phyloP scores from a whole-genome alignment of 179 eudicot species.

The Carnegiea gigantea region DNA sequence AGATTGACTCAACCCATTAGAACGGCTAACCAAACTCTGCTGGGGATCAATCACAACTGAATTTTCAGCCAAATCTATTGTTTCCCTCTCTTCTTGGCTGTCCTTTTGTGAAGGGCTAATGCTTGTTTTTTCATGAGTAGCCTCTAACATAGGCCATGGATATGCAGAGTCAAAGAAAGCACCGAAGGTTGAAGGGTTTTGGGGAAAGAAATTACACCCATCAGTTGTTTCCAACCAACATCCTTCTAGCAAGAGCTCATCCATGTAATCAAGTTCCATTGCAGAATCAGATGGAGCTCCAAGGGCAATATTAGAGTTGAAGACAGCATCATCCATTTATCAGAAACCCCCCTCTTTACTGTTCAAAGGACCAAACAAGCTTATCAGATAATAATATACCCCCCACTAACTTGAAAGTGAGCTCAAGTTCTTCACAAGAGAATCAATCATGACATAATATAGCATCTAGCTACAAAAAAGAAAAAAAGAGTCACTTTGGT shows the following conservation, averaged over 20 bases:
- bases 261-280: constrained; percentile 85
- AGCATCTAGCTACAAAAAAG: constrained; percentile 18
- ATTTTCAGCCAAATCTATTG: constrained; percentile 35
- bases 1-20: constrained; percentile 22
- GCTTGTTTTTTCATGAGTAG: constrained; percentile 22
- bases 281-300: constrained; percentile 45
- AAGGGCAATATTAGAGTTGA: constrained; percentile 42
- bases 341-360: constrained; percentile 11
- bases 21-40: constrained; percentile 20
- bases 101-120: constrained; percentile 32
- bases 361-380: constrained; percentile 21
- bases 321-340: constrained; percentile 64
- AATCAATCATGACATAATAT: constrained; percentile 28
- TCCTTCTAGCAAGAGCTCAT: constrained; percentile 75
- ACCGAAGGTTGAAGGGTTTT: constrained; percentile 38
- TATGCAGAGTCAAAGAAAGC: constrained; percentile 55
- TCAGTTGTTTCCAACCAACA: constrained; percentile 75
- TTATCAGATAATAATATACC: constrained; percentile 29
- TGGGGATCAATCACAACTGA: constrained; percentile 35
- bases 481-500: constrained; percentile 21
- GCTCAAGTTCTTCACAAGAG: constrained; percentile 12
- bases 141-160: constrained; percentile 50
- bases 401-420: constrained; percentile 27
- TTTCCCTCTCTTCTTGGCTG: constrained; percentile 42
- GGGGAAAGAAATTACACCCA: constrained; percentile 58